Evolutionary conservation across 306 rosid genomes (phyloP).

Genomic region (Vigna angularis): DNA sequence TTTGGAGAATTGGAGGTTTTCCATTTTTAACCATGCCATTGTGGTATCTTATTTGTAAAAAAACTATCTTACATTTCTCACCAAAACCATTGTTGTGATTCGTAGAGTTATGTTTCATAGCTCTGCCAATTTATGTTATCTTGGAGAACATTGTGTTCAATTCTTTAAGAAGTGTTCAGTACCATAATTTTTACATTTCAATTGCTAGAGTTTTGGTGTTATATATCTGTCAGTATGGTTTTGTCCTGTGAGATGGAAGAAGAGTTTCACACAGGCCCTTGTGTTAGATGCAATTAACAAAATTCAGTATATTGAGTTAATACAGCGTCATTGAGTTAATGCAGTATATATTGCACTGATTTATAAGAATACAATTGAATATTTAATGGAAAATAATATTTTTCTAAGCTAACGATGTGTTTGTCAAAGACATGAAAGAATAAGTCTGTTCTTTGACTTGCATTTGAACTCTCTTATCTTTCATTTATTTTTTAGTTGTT

Average conservation of each 20-base stretch:
- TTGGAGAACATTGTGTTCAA: too few relatives aligned
- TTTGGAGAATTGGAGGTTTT: too few relatives aligned
- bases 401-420: constrained; percentile 18
- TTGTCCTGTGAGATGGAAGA: background rate
- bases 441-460: constrained; percentile 6
- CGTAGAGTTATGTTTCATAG: too few relatives aligned
- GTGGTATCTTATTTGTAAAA: too few relatives aligned
- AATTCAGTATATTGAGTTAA: constrained; percentile 24
- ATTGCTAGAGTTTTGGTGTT: background rate
- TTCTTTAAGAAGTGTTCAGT: too few relatives aligned
- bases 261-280: background rate
- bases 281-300: background rate
- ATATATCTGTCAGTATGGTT: background rate
- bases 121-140: too few relatives aligned
- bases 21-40: too few relatives aligned
- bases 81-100: too few relatives aligned
- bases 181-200: background rate
- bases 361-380: constrained; percentile 19
- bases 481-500: constrained; percentile 31
- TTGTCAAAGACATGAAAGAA: constrained; percentile 12
- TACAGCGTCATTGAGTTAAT: background rate
- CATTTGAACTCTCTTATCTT: constrained; percentile 36
- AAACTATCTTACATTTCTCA: too few relatives aligned
- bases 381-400: background rate
- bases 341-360: constrained; percentile 5